Evolutionary conservation across 441 rosid genomes (phyloP), one percentile per base, ranked within the genome.

Genomic region (Capsella rubella): DNA sequence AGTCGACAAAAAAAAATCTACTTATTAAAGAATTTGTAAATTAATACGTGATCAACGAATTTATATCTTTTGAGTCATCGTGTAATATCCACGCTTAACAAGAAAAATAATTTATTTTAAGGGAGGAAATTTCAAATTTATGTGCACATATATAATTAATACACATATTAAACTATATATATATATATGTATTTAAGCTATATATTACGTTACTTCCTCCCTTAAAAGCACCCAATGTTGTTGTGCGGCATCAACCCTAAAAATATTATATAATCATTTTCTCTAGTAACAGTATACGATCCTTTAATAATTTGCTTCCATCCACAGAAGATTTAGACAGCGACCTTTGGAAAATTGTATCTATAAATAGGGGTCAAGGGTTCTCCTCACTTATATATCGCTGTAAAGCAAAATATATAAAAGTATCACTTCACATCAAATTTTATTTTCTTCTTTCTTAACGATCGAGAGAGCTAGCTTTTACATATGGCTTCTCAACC

Each of bases 401-500:
- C 1, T 25, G 61, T 40, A 68, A 54, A 62, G 53, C 60, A 62
- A 75, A 68, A 69, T 1, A 57, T 2, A 21, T 32, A 74, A 32
- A 60, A 53, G 0, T 43, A 45, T 13, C 34, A 55, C 13, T 13
- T 62, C 52, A 52, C 73, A 45, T 61, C 73, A 45, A 45, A 27
- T 15, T 46, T 54, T 10, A 53, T 45, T 54, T 69, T 75, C 42
- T 62, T 69, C 31, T 3, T 25, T 21, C 25, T 21, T 21, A 21
- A 21, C 25, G 21, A 16, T 28, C 34, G 39, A 43, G 53, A 11
- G 16, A 58, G 31, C 31, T 29, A 32, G 35, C 35, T 32, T 40
- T 57, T 21, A 21, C 25, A 74, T 34, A 75, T 76, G 79, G 79
- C 79, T 63, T 76, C 64, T 69, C 79, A 40, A 35, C 79, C 79